Evolutionary conservation across 805 yeast genomes (phyloP), one percentile per base, ranked within the genome.

Genomic region (Candida tibetensis): DNA sequence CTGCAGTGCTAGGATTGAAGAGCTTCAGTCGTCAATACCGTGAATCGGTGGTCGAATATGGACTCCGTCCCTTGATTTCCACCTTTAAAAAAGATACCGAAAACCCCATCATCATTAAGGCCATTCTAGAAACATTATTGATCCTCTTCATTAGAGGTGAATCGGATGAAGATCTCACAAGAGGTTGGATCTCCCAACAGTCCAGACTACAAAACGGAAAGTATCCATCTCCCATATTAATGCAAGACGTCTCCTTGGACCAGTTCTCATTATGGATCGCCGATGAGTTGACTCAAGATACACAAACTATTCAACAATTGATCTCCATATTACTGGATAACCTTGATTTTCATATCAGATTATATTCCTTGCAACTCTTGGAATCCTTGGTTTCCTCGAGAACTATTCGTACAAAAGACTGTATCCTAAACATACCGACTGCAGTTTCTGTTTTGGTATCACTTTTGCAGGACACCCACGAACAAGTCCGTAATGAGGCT

Each of bases 231-330:
- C 93, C 93, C 2, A 62, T 81, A 14, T 64, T 79, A 18, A 62
- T 76, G 59, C 79, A 74, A 34, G 75, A 76, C 30, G 73, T 72
- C 3, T 62, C 68, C 4, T 76, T 79, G 9, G 98, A 90, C 56
- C 95, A 88, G 52, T 85, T 93, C 47, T 85, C 96, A 0, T 64
- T 90, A 39, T 90, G 97, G 95, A 85, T 93, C 22, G 88, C 98
- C 0, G 99, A 93, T 61, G 97, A 88, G 52, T 68, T 93, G 50
- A 84, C 90, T 1, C 90, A 85, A 42, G 62, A 59, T 34, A 60
- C 51, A 13, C 60, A 52, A 18, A 46, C 57, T 14, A 42, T 69
- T 28, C 40, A 45, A 14, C 46, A 57, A 27, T 43, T 69, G 26
- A 44, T 69, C 28, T 58, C 62, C 16, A 77, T 81, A 17, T 57